Base-by-base conservation (phyloP, 192 early-diverging fungal species). In the Coemansia sp. region DNA sequence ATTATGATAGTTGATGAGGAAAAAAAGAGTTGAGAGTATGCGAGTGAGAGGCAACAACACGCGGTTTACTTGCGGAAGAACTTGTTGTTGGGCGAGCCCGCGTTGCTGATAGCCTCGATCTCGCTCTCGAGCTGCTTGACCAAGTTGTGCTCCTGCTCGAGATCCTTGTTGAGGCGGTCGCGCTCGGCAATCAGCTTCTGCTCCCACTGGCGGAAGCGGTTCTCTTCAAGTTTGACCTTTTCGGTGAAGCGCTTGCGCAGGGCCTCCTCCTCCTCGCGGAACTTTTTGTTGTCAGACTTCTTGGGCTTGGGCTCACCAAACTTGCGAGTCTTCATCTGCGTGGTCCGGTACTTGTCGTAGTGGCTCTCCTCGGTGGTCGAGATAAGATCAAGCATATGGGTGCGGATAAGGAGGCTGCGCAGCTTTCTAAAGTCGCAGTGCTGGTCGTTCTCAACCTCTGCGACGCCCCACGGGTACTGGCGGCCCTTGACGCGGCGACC, bases 391-490 rank as follows among this genome's bases (percentile, higher is more conserved):
- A 95, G 83, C 95, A 99, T 97, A 72, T 99, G 95, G 17, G 93
- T 93, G 59, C 95, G 88, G 75, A 99, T 94, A 53, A 99, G 86
- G 48, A 99, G 82, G 82, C 93, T 91, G 58, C 97, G 89, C 37
- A 99, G 86, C 82, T 98, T 97, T 75, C 89, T 92, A 79, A 98
- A 98, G 74, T 98, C 95, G 82, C 94, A 98, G 81, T 98, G 97
- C 55, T 86, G 84, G 79, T 99, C 97, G 74, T 98, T 99, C 73
- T 99, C 97, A 15, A 99, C 97, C 85, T 99, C 95, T 21, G 93
- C 95, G 60, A 96, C 94, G 70, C 97, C 97, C 97, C 97, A 99
- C 18, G 91, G 88, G 81, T 97, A 99, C 79, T 95, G 87, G 59
- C 97, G 89, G 54, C 97, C 97, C 64, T 93, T 95, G 67, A 98